phyloP scores from a whole-genome alignment of 768 basidiomycete species.

The Steccherinum ochraceum region DNA sequence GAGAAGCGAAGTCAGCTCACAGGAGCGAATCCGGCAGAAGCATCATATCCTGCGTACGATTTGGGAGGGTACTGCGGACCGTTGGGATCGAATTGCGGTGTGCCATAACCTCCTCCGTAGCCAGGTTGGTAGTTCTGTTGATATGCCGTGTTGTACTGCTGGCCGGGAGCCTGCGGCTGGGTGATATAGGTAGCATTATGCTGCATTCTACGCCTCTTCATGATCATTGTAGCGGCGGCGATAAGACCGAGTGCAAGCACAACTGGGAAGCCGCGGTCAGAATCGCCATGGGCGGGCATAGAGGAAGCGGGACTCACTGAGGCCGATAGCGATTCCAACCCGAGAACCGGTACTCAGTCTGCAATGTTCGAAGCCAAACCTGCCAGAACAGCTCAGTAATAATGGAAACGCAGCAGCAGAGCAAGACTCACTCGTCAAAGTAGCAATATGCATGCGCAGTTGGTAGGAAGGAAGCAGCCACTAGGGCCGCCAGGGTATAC shows the following conservation, averaged over 20 bases:
- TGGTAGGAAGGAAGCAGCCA: slow-evolving; percentile 3
- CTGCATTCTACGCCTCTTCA: slow-evolving; percentile 7
- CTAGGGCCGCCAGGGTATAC: not conserved
- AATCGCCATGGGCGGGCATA: not conserved
- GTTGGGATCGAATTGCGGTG: not conserved
- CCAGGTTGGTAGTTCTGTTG: slow-evolving; percentile 1
- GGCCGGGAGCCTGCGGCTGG: not conserved
- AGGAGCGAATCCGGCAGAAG: slow-evolving; percentile 7
- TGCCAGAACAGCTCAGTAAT: not conserved
- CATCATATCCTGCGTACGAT: slow-evolving; percentile 7
- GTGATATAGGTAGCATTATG: not conserved
- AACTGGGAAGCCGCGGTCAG: not conserved
- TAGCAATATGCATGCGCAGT: slow-evolving; percentile 7
- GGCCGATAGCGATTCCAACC: slow-evolving; percentile 8
- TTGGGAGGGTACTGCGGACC: slow-evolving; percentile 8
- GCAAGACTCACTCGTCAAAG: slow-evolving; percentile 7
- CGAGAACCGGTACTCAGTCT: slow-evolving; percentile 7
- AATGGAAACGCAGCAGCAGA: not conserved
- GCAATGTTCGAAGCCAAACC: slow-evolving; percentile 9
- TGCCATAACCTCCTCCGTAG: slow-evolving; percentile 1
- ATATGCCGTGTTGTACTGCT: not conserved
- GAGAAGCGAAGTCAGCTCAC: slow-evolving; percentile 2
- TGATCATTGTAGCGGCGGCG: not conserved
- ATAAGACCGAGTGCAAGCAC: slow-evolving; percentile 1
- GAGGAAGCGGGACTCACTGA: slow-evolving; percentile 2